Evolutionary conservation across 2,329 filamentous ascomycete genomes (phyloP), one percentile per base, ranked within the genome.

Genomic region (Xylariaceae sp.): DNA sequence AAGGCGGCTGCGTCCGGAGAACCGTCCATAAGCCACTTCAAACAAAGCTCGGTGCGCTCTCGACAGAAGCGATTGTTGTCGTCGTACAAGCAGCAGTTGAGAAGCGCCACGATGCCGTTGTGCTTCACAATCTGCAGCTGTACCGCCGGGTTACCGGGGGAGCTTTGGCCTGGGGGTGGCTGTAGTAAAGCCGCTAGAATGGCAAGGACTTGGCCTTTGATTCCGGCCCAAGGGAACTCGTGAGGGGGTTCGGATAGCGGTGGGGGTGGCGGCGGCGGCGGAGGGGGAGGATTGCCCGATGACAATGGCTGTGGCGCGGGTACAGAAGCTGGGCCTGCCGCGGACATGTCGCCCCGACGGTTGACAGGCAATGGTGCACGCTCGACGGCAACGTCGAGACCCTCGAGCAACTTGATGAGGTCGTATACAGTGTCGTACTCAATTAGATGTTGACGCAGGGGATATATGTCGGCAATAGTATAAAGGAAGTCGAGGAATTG

Each of bases 401-500:
- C 90, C 64, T 89, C 89, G 43, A 97, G 82, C 2, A 97, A 76
- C 1, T 89, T 89, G 6, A 96, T 83, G 4, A 97, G 80, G 68
- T 97, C 92, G 66, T 91, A 92, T 1, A 89, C 85, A 40, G 91
- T 85, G 69, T 96, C 90, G 88, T 92, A 97, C 60, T 95, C 87
- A 48, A 95, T 89, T 40, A 97, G 80, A 59, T 95, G 86, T 42
- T 84, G 80, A 59, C 95, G 89, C 76, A 90, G 90, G 49, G 89
- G 86, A 43, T 86, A 80, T 64, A 92, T 87, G 66, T 96, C 91
- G 0, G 89, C 91, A 31, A 96, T 82, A 0, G 94, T 91, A 12
- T 88, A 90, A 51, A 96, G 87, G 68, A 97, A 95, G 64, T 96
- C 91, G 1, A 97, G 82, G 67, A 95, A 96, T 70, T 96, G 91